Percentiles rank a stretch among this genome's conserved stretches.
These are phyloP conservation scores for Incumbomyces lentus DNA, from an alignment of 2,329 filamentous ascomycete genomes.

Conservation along the genomic window DNA sequence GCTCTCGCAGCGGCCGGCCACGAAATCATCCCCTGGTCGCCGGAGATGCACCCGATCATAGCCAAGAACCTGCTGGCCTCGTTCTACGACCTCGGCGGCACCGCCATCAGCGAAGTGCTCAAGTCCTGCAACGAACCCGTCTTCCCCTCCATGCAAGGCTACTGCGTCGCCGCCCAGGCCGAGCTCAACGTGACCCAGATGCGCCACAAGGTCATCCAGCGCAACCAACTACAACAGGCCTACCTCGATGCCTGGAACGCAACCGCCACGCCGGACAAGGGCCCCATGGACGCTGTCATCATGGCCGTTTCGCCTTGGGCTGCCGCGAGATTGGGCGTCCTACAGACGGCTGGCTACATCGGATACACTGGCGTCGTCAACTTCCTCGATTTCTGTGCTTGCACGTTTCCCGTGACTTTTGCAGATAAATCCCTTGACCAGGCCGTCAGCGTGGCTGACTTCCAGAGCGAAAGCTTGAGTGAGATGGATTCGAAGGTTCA, in stretches of 20 bases:
- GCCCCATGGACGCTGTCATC: constrained; percentile 28
- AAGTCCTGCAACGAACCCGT: constrained; percentile 22
- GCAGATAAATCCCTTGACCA: constrained; percentile 16
- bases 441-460: not conserved
- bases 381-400: constrained; percentile 20
- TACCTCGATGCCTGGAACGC: constrained; percentile 29
- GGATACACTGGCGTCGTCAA: constrained; percentile 24
- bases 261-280: constrained; percentile 22
- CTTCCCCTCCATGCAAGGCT: constrained; percentile 20
- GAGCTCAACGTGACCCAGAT: constrained; percentile 23
- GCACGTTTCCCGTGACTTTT: constrained; percentile 21
- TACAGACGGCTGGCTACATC: constrained; percentile 21
- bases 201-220: constrained; percentile 22
- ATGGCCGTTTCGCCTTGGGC: constrained; percentile 26
- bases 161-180: constrained; percentile 15
- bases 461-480: constrained; percentile 13
- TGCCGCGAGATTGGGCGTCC: constrained; percentile 24
- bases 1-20: constrained; percentile 29
- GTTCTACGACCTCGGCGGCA: constrained; percentile 21
- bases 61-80: constrained; percentile 22
- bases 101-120: constrained; percentile 20
- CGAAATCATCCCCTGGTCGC: constrained; percentile 26
- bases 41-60: constrained; percentile 26
- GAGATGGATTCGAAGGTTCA: constrained; percentile 23
- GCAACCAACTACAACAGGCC: constrained; percentile 25